phyloP scores from a whole-genome alignment of 345 rosid genomes.

The Eucalyptus paniculata region DNA sequence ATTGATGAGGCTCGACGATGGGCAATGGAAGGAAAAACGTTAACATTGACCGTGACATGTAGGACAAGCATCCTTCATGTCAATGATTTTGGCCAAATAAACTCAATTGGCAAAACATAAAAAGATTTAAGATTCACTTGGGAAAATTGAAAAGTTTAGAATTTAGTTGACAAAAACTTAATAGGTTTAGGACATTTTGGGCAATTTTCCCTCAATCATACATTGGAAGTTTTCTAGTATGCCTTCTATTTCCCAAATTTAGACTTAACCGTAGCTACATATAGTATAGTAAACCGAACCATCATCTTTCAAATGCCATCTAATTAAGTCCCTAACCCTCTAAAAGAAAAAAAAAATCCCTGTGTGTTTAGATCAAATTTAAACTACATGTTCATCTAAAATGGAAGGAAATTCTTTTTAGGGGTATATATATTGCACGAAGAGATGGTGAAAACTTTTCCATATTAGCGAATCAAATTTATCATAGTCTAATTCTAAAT shows the following conservation, averaged over 20 bases:
- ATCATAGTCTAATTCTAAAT: background rate
- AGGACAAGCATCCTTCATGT: too few species aligned
- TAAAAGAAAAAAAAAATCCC: too few species aligned
- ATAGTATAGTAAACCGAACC: background rate
- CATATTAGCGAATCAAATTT: background rate
- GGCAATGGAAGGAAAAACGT: too few species aligned
- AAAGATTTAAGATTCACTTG: fast-evolving
- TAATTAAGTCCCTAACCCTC: background rate
- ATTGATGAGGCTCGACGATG: too few species aligned
- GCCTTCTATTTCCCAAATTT: background rate
- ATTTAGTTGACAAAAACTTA: too few species aligned
- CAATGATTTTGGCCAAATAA: too few species aligned
- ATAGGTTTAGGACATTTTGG: too few species aligned
- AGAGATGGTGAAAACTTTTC: background rate
- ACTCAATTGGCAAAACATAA: too few species aligned
- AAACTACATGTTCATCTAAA: background rate
- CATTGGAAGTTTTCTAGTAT: background rate
- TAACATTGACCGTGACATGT: too few species aligned
- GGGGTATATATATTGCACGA: background rate
- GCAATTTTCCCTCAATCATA: background rate
- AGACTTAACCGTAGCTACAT: background rate
- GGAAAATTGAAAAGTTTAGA: too few species aligned
- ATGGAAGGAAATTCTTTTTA: background rate
- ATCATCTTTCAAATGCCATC: background rate
- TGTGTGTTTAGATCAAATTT: background rate